Conservation (phyloP, 2,329 filamentous ascomycete genomes). For the Calcarisporium arbuscula region DNA sequence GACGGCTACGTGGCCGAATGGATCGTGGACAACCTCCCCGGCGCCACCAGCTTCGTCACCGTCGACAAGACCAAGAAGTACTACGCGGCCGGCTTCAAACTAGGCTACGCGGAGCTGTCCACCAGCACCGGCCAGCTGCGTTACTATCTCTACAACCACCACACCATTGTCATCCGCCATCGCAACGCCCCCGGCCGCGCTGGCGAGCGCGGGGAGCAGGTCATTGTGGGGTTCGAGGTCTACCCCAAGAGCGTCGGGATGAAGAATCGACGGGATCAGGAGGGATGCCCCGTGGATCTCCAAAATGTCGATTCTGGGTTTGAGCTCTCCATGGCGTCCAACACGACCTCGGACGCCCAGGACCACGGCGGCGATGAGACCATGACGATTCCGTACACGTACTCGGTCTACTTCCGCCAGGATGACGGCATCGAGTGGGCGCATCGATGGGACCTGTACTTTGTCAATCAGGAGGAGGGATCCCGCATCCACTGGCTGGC, state of each 20-base stretch:
- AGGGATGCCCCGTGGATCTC: constrained; percentile 63
- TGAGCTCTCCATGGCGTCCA: constrained; percentile 61
- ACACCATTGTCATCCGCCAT: constrained; percentile 77
- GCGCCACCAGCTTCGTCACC: constrained; percentile 82
- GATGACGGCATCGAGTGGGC: constrained; percentile 75
- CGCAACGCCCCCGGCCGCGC: constrained; percentile 63
- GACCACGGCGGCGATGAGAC: constrained; percentile 59
- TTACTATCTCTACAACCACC: constrained; percentile 81
- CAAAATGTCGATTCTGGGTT: constrained; percentile 57
- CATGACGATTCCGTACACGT: constrained; percentile 74
- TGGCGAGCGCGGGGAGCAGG: constrained; percentile 65
- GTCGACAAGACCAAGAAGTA: constrained; percentile 81
- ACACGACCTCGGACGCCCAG: constrained; percentile 50
- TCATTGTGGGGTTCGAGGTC: constrained; percentile 84
- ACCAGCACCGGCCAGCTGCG: constrained; percentile 51
- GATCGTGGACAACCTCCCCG: constrained; percentile 89
- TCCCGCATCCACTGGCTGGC: constrained; percentile 81
- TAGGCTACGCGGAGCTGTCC: constrained; percentile 68
- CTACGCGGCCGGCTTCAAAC: constrained; percentile 84
- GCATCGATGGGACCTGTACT: constrained; percentile 83
- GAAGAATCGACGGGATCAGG: constrained; percentile 49
- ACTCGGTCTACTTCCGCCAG: constrained; percentile 85
- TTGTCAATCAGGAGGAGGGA: constrained; percentile 79
- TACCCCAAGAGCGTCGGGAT: constrained; percentile 77
- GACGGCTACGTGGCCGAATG: constrained; percentile 84